phyloP scores from a whole-genome alignment of 108 stramenopile species.

The Skeletonema tropicum region DNA sequence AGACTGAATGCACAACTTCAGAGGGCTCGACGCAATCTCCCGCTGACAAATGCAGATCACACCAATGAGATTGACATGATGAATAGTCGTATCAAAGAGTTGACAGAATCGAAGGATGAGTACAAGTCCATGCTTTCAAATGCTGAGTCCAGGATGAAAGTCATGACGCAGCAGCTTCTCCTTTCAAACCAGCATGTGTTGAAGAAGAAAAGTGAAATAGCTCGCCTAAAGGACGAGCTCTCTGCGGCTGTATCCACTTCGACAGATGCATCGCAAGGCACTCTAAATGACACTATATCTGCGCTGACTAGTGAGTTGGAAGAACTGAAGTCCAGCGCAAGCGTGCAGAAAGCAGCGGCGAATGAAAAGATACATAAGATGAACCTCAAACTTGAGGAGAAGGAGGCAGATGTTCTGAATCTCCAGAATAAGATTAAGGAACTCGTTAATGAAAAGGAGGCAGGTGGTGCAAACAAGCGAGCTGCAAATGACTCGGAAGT shows the following conservation, averaged over 20 bases:
- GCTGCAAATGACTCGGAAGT: not conserved
- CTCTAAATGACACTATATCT: conserved; percentile 1
- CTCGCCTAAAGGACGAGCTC: conserved; percentile 25
- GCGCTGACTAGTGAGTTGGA: conserved; percentile 16
- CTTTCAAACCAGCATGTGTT: conserved; percentile 27
- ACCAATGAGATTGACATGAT: conserved; percentile 2
- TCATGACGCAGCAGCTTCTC: conserved; percentile 33
- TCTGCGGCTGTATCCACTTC: conserved; percentile 1
- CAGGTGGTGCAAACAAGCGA: not conserved
- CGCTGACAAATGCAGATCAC: not conserved
- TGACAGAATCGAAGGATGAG: conserved; percentile 10
- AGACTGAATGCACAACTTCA: conserved; percentile 12
- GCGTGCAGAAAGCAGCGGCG: conserved; percentile 29
- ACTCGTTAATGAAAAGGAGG: not conserved
- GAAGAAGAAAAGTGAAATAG: conserved; percentile 33
- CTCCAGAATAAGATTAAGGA: conserved; percentile 19
- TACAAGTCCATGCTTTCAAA: conserved; percentile 16
- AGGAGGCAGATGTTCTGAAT: conserved; percentile 16
- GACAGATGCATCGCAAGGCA: not conserved
- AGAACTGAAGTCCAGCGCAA: conserved; percentile 11
- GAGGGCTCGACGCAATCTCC: conserved; percentile 12
- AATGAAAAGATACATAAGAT: conserved; percentile 26
- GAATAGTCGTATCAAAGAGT: conserved; percentile 17
- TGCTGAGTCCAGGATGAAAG: conserved; percentile 19
- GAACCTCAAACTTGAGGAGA: conserved; percentile 24